Conservation (phyloP, 2,329 filamentous ascomycete genomes). For the Ophiostoma fasciatum region DNA sequence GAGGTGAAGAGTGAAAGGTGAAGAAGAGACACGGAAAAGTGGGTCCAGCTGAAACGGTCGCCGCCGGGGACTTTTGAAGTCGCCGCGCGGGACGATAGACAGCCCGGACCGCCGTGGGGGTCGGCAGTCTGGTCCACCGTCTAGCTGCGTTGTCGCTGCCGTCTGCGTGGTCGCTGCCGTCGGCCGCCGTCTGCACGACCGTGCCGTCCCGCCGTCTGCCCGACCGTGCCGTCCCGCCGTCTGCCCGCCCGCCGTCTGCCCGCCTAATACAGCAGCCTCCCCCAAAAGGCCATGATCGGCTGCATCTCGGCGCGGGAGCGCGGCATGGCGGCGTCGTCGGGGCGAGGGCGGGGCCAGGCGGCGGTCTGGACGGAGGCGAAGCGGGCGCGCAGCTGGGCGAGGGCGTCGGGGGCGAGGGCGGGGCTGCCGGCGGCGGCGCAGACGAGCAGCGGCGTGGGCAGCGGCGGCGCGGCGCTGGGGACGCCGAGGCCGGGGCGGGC, state of each 20-base stretch:
- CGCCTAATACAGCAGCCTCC: too few relatives aligned
- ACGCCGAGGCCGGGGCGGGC: conserved; percentile 20
- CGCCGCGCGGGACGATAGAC: too few relatives aligned
- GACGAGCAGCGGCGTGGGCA: conserved; percentile 47
- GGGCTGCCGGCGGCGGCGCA: conserved; percentile 37
- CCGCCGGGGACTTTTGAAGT: too few relatives aligned
- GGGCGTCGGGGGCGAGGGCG: conserved; percentile 39
- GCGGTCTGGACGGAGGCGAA: conserved; percentile 55
- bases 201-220: too few relatives aligned
- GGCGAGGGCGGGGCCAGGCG: conserved; percentile 42
- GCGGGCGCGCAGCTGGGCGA: conserved; percentile 46
- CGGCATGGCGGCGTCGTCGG: conserved; percentile 65
- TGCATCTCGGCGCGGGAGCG: conserved; percentile 68
- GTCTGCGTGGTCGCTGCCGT: too few relatives aligned
- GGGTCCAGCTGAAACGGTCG: conserved; percentile 5
- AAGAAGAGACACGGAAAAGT: background rate
- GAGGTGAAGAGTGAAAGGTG: background rate
- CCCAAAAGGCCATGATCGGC: conserved; percentile 77
- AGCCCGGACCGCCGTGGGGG: too few relatives aligned
- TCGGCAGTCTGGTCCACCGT: too few relatives aligned
- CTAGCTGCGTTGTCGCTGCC: too few relatives aligned
- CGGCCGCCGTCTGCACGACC: too few relatives aligned
- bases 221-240: too few relatives aligned
- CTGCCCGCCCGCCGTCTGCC: too few relatives aligned
- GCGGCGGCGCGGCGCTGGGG: conserved; percentile 35